Evolutionary conservation across 768 basidiomycete species (phyloP).

Genomic region (Ramaria rubella): DNA sequence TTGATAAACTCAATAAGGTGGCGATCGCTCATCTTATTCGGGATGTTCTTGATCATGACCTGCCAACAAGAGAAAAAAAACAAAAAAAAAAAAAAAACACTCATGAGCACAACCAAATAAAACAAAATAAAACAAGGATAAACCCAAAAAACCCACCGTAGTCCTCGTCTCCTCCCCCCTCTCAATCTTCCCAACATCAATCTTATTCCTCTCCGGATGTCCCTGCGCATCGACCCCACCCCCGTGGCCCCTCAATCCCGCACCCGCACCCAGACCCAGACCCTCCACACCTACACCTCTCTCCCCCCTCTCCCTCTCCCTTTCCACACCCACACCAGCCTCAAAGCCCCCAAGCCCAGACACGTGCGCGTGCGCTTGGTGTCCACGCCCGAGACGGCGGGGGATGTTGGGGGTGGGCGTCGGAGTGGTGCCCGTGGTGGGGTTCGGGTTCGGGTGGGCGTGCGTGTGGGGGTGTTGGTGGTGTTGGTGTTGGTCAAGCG

Average conservation of each 20-base stretch:
- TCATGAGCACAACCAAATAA: neutral
- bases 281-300: neutral
- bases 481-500: slow-evolving; percentile 38
- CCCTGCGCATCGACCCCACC: no score
- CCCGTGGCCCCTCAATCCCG: neutral
- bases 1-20: slow-evolving; percentile 63
- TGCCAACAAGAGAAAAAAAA: slow-evolving; percentile 28
- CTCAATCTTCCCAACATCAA: slow-evolving; percentile 69
- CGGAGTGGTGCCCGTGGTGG: slow-evolving; percentile 22
- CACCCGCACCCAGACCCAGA: neutral
- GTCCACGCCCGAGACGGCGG: slow-evolving; percentile 20
- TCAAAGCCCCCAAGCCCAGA: neutral
- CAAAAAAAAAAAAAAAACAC: neutral
- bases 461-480: slow-evolving; percentile 31
- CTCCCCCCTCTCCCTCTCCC: neutral
- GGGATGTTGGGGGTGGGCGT: slow-evolving; percentile 17
- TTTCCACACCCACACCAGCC: neutral
- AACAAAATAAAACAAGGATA: slow-evolving; percentile 13
- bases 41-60: slow-evolving; percentile 89
- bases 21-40: slow-evolving; percentile 82
- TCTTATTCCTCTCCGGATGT: slow-evolving; percentile 39
- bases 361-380: neutral
- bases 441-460: slow-evolving; percentile 24
- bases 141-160: slow-evolving; percentile 11
- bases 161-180: slow-evolving; percentile 73